Conservation (phyloP, 768 basidiomycete genomes). For the Termitomyces sp. region DNA sequence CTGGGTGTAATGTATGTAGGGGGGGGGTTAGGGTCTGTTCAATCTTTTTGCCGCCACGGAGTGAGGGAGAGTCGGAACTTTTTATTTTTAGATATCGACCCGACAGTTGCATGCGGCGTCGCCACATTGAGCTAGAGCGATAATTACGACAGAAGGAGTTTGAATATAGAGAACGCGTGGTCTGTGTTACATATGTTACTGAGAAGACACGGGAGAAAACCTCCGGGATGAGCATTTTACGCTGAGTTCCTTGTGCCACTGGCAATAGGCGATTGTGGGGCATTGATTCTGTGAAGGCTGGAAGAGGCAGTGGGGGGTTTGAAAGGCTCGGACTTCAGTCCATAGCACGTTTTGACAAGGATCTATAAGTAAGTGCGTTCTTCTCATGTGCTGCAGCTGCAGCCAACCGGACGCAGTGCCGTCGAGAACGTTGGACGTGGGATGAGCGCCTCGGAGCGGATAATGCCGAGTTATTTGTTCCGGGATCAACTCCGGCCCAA, state of each 20-base stretch:
- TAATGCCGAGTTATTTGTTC: conserved; percentile 2
- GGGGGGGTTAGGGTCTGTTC: too few relatives aligned
- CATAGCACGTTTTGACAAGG: background rate
- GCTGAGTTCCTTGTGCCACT: conserved; percentile 1
- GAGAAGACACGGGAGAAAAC: background rate
- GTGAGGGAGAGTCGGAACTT: background rate
- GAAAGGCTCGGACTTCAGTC: background rate
- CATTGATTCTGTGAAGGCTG: background rate
- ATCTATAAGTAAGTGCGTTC: background rate
- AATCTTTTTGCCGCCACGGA: background rate
- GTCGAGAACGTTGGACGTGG: background rate
- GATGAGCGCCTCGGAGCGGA: background rate
- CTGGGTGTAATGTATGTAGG: too few relatives aligned
- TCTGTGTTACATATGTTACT: background rate
- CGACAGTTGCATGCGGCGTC: background rate
- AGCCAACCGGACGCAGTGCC: background rate
- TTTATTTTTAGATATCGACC: background rate
- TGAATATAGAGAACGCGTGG: background rate
- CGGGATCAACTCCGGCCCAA: conserved; percentile 2
- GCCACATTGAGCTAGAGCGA: background rate
- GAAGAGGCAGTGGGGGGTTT: background rate
- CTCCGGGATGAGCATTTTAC: background rate
- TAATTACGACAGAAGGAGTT: background rate
- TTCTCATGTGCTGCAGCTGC: conserved; percentile 3
- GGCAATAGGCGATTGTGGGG: background rate